Evolutionary conservation across 441 rosid species (phyloP).

Genomic region (Bruguiera hainesii): DNA sequence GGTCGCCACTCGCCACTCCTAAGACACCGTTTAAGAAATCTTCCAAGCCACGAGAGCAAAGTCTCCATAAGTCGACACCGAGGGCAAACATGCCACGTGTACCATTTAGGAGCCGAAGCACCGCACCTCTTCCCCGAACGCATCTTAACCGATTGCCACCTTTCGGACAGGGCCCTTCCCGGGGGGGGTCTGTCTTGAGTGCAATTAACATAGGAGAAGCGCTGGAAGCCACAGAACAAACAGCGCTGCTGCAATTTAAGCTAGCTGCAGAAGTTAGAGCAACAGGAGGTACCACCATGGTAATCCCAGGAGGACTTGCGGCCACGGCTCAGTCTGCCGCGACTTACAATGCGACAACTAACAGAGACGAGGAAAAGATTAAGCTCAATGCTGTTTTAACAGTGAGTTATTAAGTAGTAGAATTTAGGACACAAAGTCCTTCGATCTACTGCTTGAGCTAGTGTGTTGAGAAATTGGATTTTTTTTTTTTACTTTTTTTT

Average conservation of each 20-base stretch:
- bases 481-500: no score
- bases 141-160: slow-evolving; percentile 12
- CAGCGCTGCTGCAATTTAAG: slow-evolving; percentile 61
- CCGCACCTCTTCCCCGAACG: background rate
- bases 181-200: slow-evolving; percentile 21
- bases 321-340: slow-evolving; percentile 72
- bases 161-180: background rate
- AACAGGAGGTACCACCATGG: slow-evolving; percentile 39
- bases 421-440: no score
- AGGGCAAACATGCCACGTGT: slow-evolving; percentile 11
- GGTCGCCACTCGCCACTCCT: no score
- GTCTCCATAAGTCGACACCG: slow-evolving; percentile 9
- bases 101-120: background rate
- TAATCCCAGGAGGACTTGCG: slow-evolving; percentile 56
- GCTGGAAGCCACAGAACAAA: slow-evolving; percentile 48
- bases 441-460: no score
- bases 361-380: slow-evolving; percentile 47
- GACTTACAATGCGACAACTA: slow-evolving; percentile 36
- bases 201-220: slow-evolving; percentile 68
- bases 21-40: background rate
- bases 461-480: no score
- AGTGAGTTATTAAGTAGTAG: slow-evolving; percentile 23
- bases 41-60: no score
- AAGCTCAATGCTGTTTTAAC: slow-evolving; percentile 43
- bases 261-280: slow-evolving; percentile 69